phyloP scores from a whole-genome alignment of 1,284 basidiomycete genomes.

The Fistulinella cinereoalba region DNA sequence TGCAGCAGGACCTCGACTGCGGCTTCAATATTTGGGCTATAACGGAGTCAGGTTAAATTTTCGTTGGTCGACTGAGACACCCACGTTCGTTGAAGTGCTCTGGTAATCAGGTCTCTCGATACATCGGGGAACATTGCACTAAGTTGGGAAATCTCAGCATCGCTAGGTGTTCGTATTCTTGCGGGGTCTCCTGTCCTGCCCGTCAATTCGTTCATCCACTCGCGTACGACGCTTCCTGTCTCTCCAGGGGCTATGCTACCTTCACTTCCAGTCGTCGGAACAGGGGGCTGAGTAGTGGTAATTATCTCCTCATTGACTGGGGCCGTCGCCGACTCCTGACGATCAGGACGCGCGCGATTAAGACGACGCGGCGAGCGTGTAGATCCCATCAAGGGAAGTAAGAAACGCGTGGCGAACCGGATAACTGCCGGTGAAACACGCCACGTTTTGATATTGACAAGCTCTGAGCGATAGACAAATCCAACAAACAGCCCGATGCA shows the following conservation, averaged over 20 bases:
- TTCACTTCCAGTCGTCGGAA: constrained; percentile 18
- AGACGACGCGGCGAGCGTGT: constrained; percentile 53
- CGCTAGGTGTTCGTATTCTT: constrained; percentile 66
- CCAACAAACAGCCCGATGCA: constrained; percentile 68
- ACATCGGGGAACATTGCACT: constrained; percentile 82
- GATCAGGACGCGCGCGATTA: constrained; percentile 59
- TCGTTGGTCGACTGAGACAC: constrained; percentile 24
- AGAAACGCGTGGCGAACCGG: constrained; percentile 47
- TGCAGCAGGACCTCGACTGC: constrained; percentile 78
- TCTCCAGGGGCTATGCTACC: constrained; percentile 13
- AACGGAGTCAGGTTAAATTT: constrained; percentile 5
- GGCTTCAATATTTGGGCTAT: constrained; percentile 70
- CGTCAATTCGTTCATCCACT: constrained; percentile 80
- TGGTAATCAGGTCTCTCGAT: constrained; percentile 70
- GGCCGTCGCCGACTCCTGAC: constrained; percentile 19
- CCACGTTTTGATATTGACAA: constrained; percentile 71
- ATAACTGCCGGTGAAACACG: constrained; percentile 62
- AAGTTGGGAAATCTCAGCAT: constrained; percentile 72
- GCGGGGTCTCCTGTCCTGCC: constrained; percentile 54
- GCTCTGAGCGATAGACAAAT: constrained; percentile 76
- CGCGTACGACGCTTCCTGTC: constrained; percentile 56
- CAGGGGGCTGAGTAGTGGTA: constrained; percentile 49
- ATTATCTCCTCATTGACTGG: constrained; percentile 50
- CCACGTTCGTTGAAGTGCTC: constrained; percentile 79
- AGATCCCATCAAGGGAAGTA: constrained; percentile 65